A percentile compares a stretch with the other conserved stretches of the same genome.
phyloP scores from a whole-genome alignment of 345 rosid genomes.

The Lagerstroemia speciosa region DNA sequence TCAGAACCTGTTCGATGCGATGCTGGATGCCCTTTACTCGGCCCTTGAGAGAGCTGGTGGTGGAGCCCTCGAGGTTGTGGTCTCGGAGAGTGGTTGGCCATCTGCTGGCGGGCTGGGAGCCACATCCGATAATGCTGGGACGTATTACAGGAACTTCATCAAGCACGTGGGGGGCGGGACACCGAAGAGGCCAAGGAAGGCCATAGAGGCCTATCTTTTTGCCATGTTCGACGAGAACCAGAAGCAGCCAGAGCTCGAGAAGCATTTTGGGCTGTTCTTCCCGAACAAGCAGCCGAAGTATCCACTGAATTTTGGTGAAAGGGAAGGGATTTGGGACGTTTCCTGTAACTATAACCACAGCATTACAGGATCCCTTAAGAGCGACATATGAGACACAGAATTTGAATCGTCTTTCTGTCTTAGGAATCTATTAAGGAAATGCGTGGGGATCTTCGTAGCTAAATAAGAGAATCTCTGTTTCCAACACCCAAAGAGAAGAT shows the following conservation, averaged over 20 bases:
- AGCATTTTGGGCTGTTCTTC: conserved; percentile 23
- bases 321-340: conserved; percentile 12
- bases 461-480: background rate
- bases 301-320: conserved; percentile 16
- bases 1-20: conserved; percentile 31
- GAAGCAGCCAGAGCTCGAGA: conserved; percentile 27
- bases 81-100: conserved; percentile 39
- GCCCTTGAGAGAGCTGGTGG: conserved; percentile 24
- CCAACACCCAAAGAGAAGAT: too few relatives aligned
- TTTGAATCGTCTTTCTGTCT: too few relatives aligned
- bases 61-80: conserved; percentile 21
- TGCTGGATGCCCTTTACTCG: conserved; percentile 27
- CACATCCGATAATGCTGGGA: conserved; percentile 14
- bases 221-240: conserved; percentile 34
- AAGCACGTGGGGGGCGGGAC: conserved; percentile 24
- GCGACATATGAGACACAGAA: background rate
- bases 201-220: conserved; percentile 30
- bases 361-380: background rate
- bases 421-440: background rate
- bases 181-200: conserved; percentile 25
- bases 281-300: conserved; percentile 26
- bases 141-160: conserved; percentile 22
- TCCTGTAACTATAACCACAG: background rate
- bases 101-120: conserved; percentile 19
- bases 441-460: background rate